Conservation (phyloP, 2,329 filamentous ascomycete species). For the Leptodontidium sp. region DNA sequence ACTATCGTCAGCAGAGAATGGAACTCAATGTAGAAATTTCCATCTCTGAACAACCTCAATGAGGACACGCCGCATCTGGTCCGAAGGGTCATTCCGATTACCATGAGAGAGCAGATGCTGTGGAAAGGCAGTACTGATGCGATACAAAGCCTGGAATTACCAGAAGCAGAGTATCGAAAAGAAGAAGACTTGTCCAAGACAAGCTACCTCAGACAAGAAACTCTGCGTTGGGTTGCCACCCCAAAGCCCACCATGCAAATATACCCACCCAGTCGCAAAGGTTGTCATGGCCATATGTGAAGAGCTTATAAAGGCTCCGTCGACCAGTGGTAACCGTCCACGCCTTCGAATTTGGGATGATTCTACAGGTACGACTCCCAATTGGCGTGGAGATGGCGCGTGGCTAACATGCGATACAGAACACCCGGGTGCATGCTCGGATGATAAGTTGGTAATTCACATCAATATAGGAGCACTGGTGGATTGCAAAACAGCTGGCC, state of each 20-base stretch:
- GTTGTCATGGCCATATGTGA: background rate
- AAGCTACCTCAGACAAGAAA: too few relatives aligned
- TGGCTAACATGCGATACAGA: background rate
- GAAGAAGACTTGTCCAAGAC: too few relatives aligned
- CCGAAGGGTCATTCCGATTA: background rate
- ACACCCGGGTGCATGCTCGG: too few relatives aligned
- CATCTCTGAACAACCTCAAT: background rate
- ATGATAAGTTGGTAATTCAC: background rate
- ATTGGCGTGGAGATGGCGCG: background rate
- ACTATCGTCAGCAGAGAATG: background rate
- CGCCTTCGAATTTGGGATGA: background rate
- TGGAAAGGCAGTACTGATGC: background rate
- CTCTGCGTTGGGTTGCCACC: too few relatives aligned
- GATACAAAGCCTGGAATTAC: too few relatives aligned
- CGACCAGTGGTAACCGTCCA: background rate
- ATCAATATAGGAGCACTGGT: background rate
- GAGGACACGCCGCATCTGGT: background rate
- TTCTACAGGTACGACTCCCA: background rate
- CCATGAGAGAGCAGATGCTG: background rate
- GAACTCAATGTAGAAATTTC: background rate
- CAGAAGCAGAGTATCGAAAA: too few relatives aligned
- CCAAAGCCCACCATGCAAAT: background rate
- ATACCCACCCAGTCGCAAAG: background rate
- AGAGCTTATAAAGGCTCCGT: background rate
- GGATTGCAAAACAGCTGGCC: background rate